Conservation (phyloP, 2,329 filamentous ascomycete genomes). For the Trichoderma koningiopsis region DNA sequence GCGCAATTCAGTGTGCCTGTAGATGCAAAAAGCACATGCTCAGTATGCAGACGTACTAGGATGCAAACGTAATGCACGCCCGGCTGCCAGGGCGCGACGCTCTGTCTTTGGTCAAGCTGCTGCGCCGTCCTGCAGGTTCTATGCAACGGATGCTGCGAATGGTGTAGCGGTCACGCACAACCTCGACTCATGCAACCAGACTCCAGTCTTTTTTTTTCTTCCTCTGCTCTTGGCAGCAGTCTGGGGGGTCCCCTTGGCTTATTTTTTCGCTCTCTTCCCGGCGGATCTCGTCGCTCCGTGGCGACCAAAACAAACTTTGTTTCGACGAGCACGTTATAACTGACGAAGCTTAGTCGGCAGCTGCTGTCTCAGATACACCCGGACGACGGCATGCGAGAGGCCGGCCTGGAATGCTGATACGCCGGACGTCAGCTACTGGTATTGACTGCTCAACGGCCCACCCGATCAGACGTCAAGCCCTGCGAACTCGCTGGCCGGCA, state of each 20-base stretch:
- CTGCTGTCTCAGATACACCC: conserved; percentile 8
- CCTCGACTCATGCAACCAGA: conserved; percentile 16
- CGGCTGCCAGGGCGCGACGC: not conserved
- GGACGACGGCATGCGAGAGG: conserved; percentile 15
- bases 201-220: conserved; percentile 3
- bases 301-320: conserved; percentile 1
- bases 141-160: conserved; percentile 21
- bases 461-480: conserved; percentile 1
- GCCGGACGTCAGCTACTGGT: not conserved
- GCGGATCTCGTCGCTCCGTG: not conserved
- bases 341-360: not conserved
- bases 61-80: conserved; percentile 3
- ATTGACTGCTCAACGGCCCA: not conserved
- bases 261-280: not conserved
- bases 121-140: conserved; percentile 8
- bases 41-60: conserved; percentile 1
- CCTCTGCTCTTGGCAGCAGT: not conserved
- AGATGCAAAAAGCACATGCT: not conserved
- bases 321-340: not conserved
- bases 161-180: conserved; percentile 23
- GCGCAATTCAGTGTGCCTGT: not conserved
- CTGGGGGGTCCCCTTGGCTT: conserved; percentile 9
- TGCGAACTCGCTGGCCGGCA: not conserved
- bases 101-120: not conserved
- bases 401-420: conserved; percentile 20